Conservation (phyloP, 2,329 filamentous ascomycete genomes). For the Exophiala calicioides region DNA sequence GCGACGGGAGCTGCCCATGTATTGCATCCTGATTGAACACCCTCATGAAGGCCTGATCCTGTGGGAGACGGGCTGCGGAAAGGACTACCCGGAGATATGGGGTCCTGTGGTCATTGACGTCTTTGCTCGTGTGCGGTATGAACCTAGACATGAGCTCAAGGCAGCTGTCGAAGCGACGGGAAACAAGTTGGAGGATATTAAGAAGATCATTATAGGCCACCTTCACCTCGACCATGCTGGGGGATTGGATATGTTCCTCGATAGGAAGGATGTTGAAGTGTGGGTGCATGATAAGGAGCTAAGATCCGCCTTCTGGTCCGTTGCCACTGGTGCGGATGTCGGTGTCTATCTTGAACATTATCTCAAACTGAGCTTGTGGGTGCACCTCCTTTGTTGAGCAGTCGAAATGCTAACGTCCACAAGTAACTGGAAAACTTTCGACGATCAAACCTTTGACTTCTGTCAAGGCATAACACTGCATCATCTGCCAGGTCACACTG, state of each 20-base stretch:
- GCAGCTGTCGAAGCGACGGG: conserved; percentile 31
- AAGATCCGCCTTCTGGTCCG: conserved; percentile 28
- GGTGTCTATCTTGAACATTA: conserved; percentile 32
- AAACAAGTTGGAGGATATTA: conserved; percentile 31
- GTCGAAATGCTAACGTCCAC: conserved; percentile 9
- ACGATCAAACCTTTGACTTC: conserved; percentile 30
- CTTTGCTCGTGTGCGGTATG: conserved; percentile 28
- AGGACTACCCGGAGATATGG: conserved; percentile 31
- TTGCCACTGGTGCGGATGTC: conserved; percentile 29
- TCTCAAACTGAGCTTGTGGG: conserved; percentile 29
- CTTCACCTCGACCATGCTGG: conserved; percentile 31
- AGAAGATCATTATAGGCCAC: conserved; percentile 33
- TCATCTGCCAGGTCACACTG: conserved; percentile 30
- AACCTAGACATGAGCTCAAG: conserved; percentile 28
- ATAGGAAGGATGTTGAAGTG: conserved; percentile 28
- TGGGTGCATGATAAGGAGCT: conserved; percentile 31
- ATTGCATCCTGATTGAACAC: conserved; percentile 44
- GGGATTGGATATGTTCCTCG: conserved; percentile 29
- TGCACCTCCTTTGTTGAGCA: no score
- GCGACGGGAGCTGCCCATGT: conserved; percentile 75
- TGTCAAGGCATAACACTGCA: conserved; percentile 32
- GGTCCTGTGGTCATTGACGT: conserved; percentile 27
- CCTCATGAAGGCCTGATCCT: conserved; percentile 32
- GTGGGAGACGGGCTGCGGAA: conserved; percentile 32
- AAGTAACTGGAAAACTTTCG: conserved; percentile 32